Conservation (phyloP, 805 yeast genomes). For the Kluyveromyces dobzhanskii region DNA sequence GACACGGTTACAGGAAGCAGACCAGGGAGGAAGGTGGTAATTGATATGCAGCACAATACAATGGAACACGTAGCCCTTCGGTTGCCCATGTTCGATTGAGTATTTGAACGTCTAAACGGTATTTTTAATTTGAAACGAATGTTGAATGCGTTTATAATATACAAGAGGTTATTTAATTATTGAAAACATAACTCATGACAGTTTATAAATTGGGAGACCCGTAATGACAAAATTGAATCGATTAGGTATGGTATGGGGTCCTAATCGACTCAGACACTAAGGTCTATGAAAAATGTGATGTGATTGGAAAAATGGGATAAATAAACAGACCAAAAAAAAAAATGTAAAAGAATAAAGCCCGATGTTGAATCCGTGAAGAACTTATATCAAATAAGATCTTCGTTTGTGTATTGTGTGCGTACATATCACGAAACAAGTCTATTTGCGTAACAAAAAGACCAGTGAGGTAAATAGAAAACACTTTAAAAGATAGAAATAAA, state of each 20-base stretch:
- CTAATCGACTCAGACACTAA: too few species aligned
- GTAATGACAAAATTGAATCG: too few species aligned
- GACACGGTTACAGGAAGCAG: too few species aligned
- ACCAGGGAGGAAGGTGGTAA: too few species aligned
- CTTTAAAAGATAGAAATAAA: too few species aligned
- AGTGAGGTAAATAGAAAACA: background rate
- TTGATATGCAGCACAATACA: too few species aligned
- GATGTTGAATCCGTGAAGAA: constrained; percentile 25
- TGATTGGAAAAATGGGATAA: background rate
- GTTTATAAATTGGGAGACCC: constrained; percentile 4
- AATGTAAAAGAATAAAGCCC: constrained; percentile 16
- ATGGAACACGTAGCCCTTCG: too few species aligned
- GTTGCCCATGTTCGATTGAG: too few species aligned
- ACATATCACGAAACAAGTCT: too few species aligned
- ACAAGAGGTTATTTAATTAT: constrained; percentile 11
- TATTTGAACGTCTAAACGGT: too few species aligned
- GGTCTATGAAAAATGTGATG: too few species aligned
- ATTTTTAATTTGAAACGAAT: constrained; percentile 19
- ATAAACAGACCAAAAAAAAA: constrained; percentile 9
- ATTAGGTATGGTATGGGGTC: too few species aligned
- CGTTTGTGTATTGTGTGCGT: background rate
- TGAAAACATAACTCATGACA: constrained; percentile 11
- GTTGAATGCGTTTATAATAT: constrained; percentile 30
- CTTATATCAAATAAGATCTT: constrained; percentile 5
- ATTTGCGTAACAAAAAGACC: background rate